Base-by-base conservation (phyloP, 208 protist genomes). In the Trypanosoma rangeli region DNA sequence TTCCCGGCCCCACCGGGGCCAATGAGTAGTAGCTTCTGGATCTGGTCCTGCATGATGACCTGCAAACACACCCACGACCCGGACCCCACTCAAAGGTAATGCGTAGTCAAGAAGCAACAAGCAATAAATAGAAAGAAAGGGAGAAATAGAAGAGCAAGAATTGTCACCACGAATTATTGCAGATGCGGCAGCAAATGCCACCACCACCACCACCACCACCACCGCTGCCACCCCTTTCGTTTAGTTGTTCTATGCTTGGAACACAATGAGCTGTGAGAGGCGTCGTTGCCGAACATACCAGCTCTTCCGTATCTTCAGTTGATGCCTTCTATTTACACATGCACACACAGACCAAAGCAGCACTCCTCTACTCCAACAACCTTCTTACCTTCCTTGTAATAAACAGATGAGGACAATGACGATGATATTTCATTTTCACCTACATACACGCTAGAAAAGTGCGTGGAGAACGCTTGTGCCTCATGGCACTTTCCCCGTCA, bases 11-110 rank as follows among this genome's bases (percentile, higher is more conserved):
- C 85, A 66, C 87, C 86, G 22, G 88, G 90, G 33, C 98, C 98
- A 97, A 99, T 99, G 37, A 99, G 89, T 62, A 99, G 89, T 54
- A 99, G 90, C 90, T 99, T 97, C 57, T 90, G 79, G 78, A 92
- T 92, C 44, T 93, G 88, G 35, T 86, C 80, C 33, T 90, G 83
- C 87, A 93, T 94, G 4, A n/a, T 35, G 28, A 48, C 35, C 44
- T 24, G 3, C 9, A 20, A 1, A 7, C 61, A 73, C 46, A 50
- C 10, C 18, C 13, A 33, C 16, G 39, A 66, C 7, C 33, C 33
- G 57, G 37, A n/a, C 33, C 13, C 61, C 56, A 42, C 20, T 28
- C 3, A 33, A 53, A 37, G 1, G 15, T 20, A 7, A 39, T 20
- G 20, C 1, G 24, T 63, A 3, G 16, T 62, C 22, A 58, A 20